A percentile compares a stretch with the other conserved stretches of the same genome.
Evolutionary conservation across 2,329 filamentous ascomycete genomes (phyloP).

Genomic region (Piedraia hortae): DNA sequence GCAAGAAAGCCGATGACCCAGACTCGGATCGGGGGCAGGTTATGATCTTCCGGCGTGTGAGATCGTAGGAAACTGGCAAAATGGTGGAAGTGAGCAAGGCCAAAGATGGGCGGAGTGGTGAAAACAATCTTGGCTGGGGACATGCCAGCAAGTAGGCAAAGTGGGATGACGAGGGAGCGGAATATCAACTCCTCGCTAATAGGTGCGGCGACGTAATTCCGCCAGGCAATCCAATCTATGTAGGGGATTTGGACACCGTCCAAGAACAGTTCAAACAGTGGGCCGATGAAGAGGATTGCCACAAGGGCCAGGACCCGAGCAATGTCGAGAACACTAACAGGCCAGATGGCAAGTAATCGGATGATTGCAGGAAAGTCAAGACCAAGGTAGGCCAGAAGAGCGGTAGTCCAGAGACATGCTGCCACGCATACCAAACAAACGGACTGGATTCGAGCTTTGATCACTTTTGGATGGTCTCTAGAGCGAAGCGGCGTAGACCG

Average conservation of each 20-base stretch:
- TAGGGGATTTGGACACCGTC: conserved; percentile 27
- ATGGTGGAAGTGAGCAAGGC: conserved; percentile 80
- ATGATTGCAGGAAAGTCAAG: conserved; percentile 27
- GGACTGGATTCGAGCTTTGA: conserved; percentile 56
- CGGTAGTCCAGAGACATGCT: conserved; percentile 38
- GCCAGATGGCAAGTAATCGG: conserved; percentile 58
- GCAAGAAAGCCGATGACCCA: conserved; percentile 25
- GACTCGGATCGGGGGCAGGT: conserved; percentile 4
- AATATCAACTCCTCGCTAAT: conserved; percentile 86
- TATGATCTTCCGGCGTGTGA: conserved; percentile 27
- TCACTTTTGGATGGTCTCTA: conserved; percentile 70
- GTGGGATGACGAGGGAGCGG: conserved; percentile 57
- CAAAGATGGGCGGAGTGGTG: conserved; percentile 66
- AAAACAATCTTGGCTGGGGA: conserved; percentile 35
- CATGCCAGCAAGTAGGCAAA: conserved; percentile 46
- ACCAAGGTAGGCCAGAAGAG: conserved; percentile 31
- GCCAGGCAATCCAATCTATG: conserved; percentile 51
- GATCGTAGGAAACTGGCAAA: conserved; percentile 80
- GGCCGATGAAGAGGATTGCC: conserved; percentile 52
- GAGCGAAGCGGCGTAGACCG: conserved; percentile 53
- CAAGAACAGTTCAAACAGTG: conserved; percentile 46
- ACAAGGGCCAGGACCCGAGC: conserved; percentile 39
- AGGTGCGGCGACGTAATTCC: conserved; percentile 64
- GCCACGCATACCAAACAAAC: conserved; percentile 49
- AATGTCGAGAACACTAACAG: conserved; percentile 37